Percentiles rank a stretch among this genome's conserved stretches.
phyloP scores from a whole-genome alignment of 768 basidiomycete genomes.

The Tylopilus sp. region DNA sequence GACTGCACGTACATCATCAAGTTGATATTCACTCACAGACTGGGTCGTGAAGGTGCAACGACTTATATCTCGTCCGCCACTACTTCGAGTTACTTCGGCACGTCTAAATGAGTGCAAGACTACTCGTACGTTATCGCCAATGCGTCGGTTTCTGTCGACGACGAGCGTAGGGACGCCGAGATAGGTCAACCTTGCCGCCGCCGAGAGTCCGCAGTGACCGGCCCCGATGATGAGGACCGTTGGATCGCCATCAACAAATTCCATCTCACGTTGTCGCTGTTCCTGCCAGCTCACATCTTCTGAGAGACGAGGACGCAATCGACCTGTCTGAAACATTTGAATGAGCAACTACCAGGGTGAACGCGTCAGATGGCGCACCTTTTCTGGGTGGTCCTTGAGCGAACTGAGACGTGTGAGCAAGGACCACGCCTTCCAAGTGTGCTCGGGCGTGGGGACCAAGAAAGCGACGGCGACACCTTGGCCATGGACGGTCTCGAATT shows the following conservation, averaged over 20 bases:
- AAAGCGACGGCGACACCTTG: conserved; percentile 50
- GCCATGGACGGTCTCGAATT: conserved; percentile 49
- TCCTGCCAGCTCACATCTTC: conserved; percentile 52
- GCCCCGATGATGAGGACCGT: conserved; percentile 61
- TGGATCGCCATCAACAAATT: conserved; percentile 47
- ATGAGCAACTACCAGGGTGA: background rate
- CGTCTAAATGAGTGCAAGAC: background rate
- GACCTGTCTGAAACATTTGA: conserved; percentile 27
- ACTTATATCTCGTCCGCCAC: conserved; percentile 57
- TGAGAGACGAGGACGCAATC: conserved; percentile 37
- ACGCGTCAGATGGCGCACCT: conserved; percentile 17
- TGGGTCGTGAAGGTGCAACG: conserved; percentile 51
- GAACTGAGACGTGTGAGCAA: conserved; percentile 58
- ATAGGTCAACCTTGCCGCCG: conserved; percentile 58
- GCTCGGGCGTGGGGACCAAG: conserved; percentile 39
- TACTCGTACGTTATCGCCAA: conserved; percentile 44
- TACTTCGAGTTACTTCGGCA: conserved; percentile 12
- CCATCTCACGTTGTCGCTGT: conserved; percentile 36
- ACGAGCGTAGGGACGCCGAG: conserved; percentile 52
- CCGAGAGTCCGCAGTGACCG: conserved; percentile 61
- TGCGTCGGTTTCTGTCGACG: conserved; percentile 46
- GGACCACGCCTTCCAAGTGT: conserved; percentile 56
- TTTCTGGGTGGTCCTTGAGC: conserved; percentile 51
- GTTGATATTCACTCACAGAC: conserved; percentile 36
- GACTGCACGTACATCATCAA: conserved; percentile 5